Base-by-base conservation (phyloP, 2,329 filamentous ascomycete genomes). In the Boeremia exigua region DNA sequence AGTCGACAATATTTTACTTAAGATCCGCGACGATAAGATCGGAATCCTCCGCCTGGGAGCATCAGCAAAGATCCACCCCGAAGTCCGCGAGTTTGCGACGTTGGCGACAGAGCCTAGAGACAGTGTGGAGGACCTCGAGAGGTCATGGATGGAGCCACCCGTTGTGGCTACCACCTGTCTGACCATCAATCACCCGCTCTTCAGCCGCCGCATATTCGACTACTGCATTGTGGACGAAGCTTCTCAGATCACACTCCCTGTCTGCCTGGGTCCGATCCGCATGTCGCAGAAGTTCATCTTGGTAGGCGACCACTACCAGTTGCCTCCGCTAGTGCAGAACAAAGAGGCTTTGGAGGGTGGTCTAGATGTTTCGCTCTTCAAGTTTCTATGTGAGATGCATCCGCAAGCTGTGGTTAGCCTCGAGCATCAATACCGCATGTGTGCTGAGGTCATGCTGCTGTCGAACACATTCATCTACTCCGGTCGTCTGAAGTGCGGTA, bases 181-280 rank as follows among this genome's bases (percentile, higher is more conserved):
- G 25, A 92, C 93, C 2, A 91, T 97, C 71, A 94, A 89, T 65
- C 95, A 99, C 73, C 84, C 88, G 2, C 80, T 99, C 8, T 98
- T 99, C 77, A 89, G 86, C 53, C 90, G 94, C 69, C 89, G 95
- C 4, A 87, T 88, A 0, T 99, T 99, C 65, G 95, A 99, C 76
- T 98, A 97, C 72, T 99, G 95, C 71, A 98, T 99, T 60, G 94
- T 99, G 4, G 95, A 99, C 63, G 95, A 99, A 76, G 95, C 95
- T 0, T 97, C 93, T 2, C 95, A 99, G 69, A 98, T 99, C 71
- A 99, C 95, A 0, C 80, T 99, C 17, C 95, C 95, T 0, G 94
- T 97, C 17, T 98, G 95, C 62, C 81, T 98, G 0, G 95, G 95
- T 0, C 95, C 95, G 0, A 96, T 99, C 64, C 87, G 95, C 10